Base-by-base conservation (phyloP, 2,329 filamentous ascomycete species). In the Alternaria angustiovoidea region DNA sequence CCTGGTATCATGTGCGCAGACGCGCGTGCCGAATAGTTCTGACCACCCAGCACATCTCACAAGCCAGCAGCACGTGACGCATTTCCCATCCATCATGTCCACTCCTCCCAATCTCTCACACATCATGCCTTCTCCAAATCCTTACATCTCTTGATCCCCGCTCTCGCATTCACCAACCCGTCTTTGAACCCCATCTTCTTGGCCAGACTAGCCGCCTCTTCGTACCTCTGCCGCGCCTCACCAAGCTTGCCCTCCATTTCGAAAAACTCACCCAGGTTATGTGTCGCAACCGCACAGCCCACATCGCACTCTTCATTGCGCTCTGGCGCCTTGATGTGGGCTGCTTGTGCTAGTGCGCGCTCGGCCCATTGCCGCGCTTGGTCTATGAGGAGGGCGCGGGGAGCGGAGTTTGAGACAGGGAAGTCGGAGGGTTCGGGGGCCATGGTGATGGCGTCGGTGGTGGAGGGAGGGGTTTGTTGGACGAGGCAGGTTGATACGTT, bases 261-360 rank as follows among this genome's bases (percentile, higher is more conserved):
- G 0, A 91, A 90, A 67, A 97, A 89, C 70, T 96, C 91, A 24
- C 89, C 94, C 54, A 97, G 86, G 74, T 96, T 96, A 77, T 92
- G 91, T n/a, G 91, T 88, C 7, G 94, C 91, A 6, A 90, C 91
- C 2, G 90, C 91, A 72, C 94, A 97, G 1, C 90, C 92, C 57
- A 90, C 79, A 75, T 96, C 93, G 73, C 94, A 97, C 73, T 96
- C 92, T 51, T 89, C 84, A 2, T 88, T 91, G 41, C 92, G 84
- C 4, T 87, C 81, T 0, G 91, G 87, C 4, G 89, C 86, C 56
- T 84, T 79, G 42, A 96, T 89, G 28, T 87, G 85, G 7, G 83
- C 83, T 1, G 89, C 88, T 57, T 93, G 86, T 22, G 84, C 82
- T 34, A 94, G 81, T 3, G 93, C 91, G 73, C 94, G 94, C 52